phyloP scores from a whole-genome alignment of 2,329 filamentous ascomycete species.

The Dactylellina cionopaga region DNA sequence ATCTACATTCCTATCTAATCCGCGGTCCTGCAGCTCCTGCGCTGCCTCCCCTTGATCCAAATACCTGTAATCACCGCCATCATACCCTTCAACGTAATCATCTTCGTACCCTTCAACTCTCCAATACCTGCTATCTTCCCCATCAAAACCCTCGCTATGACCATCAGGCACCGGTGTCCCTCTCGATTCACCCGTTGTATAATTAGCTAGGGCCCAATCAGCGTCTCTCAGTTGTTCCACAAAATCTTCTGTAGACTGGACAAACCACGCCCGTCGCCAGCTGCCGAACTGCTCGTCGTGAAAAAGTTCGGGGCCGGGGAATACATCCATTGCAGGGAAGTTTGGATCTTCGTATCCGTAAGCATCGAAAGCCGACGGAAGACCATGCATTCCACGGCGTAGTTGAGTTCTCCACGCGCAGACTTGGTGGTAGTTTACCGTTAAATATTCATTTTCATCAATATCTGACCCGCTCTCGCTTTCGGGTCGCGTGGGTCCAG shows the following conservation, averaged over 20 bases:
- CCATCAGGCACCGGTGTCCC: neutral
- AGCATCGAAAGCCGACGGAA: too few relatives aligned
- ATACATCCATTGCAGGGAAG: too few relatives aligned
- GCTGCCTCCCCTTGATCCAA: neutral
- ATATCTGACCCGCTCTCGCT: neutral
- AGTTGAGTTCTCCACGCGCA: neutral
- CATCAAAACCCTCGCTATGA: neutral
- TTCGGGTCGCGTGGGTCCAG: neutral
- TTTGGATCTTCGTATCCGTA: too few relatives aligned
- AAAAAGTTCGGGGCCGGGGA: too few relatives aligned
- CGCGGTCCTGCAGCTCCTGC: neutral
- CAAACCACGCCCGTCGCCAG: slow-evolving; percentile 12
- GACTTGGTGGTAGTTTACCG: neutral
- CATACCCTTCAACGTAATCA: slow-evolving; percentile 8
- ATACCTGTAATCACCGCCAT: neutral
- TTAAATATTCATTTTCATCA: slow-evolving; percentile 18
- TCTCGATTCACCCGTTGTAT: neutral
- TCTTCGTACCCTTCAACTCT: slow-evolving; percentile 16
- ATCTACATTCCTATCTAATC: too few relatives aligned
- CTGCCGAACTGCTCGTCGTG: too few relatives aligned
- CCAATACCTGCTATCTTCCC: neutral
- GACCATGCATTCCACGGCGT: neutral
- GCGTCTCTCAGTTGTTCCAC: neutral
- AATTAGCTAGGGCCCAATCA: neutral
- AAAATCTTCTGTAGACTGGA: neutral